Conservation (phyloP, 2,329 filamentous ascomycete species). For the Phyllosticta paracitricarpa region DNA sequence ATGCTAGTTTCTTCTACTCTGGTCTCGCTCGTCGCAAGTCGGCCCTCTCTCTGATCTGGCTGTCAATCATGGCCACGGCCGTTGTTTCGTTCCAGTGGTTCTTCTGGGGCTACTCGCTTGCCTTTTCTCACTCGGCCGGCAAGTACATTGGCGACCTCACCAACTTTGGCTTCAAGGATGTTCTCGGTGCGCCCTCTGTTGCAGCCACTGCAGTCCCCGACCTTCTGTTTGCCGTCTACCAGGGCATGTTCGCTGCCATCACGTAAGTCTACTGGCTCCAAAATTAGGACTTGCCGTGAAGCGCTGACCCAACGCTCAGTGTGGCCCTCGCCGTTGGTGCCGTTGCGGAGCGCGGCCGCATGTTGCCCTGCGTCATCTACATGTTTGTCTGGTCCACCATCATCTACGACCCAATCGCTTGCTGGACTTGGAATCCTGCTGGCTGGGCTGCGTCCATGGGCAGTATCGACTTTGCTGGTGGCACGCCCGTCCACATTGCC, state of each 20-base stretch:
- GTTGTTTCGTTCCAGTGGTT: constrained; percentile 89
- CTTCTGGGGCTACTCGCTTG: constrained; percentile 83
- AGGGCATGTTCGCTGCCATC: constrained; percentile 81
- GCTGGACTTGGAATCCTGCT: constrained; percentile 83
- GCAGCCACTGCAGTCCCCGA: constrained; percentile 67
- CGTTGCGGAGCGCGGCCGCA: constrained; percentile 75
- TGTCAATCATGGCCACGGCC: constrained; percentile 70
- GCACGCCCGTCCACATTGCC: constrained; percentile 81
- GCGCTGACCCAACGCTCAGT: constrained; percentile 29
- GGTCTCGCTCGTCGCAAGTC: constrained; percentile 84
- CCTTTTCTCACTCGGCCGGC: constrained; percentile 69
- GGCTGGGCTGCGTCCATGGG: constrained; percentile 76
- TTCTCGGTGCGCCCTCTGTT: constrained; percentile 65
- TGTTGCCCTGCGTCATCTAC: constrained; percentile 81
- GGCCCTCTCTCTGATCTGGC: constrained; percentile 74
- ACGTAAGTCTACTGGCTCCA: constrained; percentile 50
- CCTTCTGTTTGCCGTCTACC: constrained; percentile 74
- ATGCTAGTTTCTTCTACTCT: constrained; percentile 74
- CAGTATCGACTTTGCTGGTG: constrained; percentile 79
- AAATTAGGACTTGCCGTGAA: background rate
- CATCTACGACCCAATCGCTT: constrained; percentile 86
- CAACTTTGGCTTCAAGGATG: constrained; percentile 70
- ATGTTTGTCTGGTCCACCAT: constrained; percentile 89
- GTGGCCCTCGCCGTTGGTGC: constrained; percentile 78
- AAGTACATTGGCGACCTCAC: constrained; percentile 67